phyloP scores from a whole-genome alignment of 495 filamentous ascomycete species.

The Aspergillus asperescens region DNA sequence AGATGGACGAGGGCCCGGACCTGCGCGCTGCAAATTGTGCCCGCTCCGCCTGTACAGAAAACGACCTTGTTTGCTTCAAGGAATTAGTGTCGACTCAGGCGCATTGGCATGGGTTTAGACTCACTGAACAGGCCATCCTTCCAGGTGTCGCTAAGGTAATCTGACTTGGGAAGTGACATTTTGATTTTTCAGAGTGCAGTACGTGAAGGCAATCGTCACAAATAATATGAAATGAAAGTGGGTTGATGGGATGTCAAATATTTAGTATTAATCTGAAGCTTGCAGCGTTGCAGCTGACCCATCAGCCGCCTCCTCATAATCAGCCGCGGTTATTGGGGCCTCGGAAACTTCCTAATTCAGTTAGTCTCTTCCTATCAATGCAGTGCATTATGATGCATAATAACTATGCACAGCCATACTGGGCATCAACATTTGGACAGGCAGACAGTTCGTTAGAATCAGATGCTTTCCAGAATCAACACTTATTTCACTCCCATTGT shows the following conservation, averaged over 20 bases:
- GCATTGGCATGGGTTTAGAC: not conserved
- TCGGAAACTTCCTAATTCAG: not conserved
- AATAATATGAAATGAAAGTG: not conserved
- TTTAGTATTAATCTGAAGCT: not conserved
- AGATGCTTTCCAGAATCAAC: too few relatives aligned
- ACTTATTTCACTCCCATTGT: too few relatives aligned
- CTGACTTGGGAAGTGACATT: slow-evolving; percentile 59
- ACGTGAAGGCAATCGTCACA: not conserved
- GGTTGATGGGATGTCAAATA: not conserved
- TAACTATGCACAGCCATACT: not conserved
- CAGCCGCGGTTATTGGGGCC: slow-evolving; percentile 7
- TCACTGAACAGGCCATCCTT: slow-evolving; percentile 77
- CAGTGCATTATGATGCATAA: not conserved
- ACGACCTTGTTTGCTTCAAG: slow-evolving; percentile 74
- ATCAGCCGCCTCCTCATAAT: not conserved
- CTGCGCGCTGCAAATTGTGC: slow-evolving; percentile 89
- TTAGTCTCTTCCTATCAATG: not conserved
- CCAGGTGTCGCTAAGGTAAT: slow-evolving; percentile 79
- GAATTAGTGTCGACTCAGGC: slow-evolving; percentile 5
- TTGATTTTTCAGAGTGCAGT: not conserved
- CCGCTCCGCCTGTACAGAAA: slow-evolving; percentile 92
- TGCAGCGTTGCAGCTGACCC: not conserved
- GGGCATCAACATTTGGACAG: not conserved
- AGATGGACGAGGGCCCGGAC: slow-evolving; percentile 86
- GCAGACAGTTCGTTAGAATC: too few relatives aligned